Evolutionary conservation across 2,329 filamentous ascomycete genomes (phyloP).

Genomic region (Xylaria sp.): DNA sequence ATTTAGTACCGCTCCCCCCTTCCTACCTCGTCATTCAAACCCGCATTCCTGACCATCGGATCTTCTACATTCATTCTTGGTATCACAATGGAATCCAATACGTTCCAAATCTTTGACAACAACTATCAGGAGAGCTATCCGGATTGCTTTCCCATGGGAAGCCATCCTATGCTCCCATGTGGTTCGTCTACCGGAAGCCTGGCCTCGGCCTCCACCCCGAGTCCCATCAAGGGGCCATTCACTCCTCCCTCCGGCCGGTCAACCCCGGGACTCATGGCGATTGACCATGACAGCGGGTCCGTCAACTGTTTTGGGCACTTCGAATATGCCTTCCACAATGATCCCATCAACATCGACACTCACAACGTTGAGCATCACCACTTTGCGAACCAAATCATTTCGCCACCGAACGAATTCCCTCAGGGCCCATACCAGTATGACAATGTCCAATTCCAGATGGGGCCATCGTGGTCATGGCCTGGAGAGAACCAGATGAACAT

Average conservation of each 20-base stretch:
- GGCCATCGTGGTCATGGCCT: background rate
- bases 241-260: constrained; percentile 52
- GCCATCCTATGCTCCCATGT: constrained; percentile 27
- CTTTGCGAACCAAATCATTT: constrained; percentile 34
- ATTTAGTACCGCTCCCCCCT: constrained; percentile 4
- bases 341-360: constrained; percentile 41
- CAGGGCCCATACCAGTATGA: background rate
- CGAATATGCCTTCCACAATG: constrained; percentile 11
- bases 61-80: background rate
- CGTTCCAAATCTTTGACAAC: background rate
- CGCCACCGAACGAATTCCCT: constrained; percentile 36
- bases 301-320: constrained; percentile 31
- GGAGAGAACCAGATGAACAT: background rate
- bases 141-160: background rate
- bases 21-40: background rate
- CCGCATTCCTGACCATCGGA: constrained; percentile 6
- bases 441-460: background rate
- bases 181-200: constrained; percentile 48
- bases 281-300: constrained; percentile 43
- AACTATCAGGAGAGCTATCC: too few relatives aligned
- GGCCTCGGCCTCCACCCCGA: constrained; percentile 48
- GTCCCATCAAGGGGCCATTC: constrained; percentile 45
- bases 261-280: constrained; percentile 46
- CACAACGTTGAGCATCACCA: constrained; percentile 35
- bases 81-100: constrained; percentile 1